These are phyloP conservation scores for Inonotus hispidus DNA, from an alignment of 1,284 basidiomycete species.

Conservation along the genomic window DNA sequence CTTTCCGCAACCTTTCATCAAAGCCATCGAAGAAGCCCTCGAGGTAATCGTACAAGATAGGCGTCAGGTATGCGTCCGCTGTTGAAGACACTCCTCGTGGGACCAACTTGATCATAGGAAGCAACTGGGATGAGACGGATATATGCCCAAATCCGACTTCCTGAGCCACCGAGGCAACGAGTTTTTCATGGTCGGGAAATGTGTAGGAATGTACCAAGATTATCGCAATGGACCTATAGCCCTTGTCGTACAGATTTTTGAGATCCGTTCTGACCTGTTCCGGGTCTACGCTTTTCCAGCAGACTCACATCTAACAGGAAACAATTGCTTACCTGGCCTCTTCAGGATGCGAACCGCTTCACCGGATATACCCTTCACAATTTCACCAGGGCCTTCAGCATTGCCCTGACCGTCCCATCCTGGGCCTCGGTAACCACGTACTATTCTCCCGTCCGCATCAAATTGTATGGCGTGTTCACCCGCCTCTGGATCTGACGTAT, in stretches of 20 bases:
- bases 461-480: conserved; percentile 75
- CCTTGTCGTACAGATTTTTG: conserved; percentile 62
- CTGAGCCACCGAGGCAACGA: conserved; percentile 70
- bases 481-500: conserved; percentile 82
- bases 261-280: conserved; percentile 53
- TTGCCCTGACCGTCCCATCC: conserved; percentile 63
- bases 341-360: conserved; percentile 88
- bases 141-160: conserved; percentile 83
- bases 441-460: conserved; percentile 60
- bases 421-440: conserved; percentile 65
- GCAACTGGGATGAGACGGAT: conserved; percentile 81
- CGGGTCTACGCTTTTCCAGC: conserved; percentile 36
- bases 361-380: conserved; percentile 82
- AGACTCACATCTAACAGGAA: too few relatives aligned
- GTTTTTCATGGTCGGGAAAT: conserved; percentile 75
- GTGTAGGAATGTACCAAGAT: conserved; percentile 92
- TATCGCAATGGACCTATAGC: conserved; percentile 82
- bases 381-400: conserved; percentile 71
- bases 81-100: conserved; percentile 89
- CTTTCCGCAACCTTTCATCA: conserved; percentile 58
- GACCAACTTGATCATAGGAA: conserved; percentile 96
- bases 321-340: conserved; percentile 49
- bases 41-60: conserved; percentile 82
- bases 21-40: conserved; percentile 91
- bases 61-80: conserved; percentile 95